phyloP scores from a whole-genome alignment of 176 grass and related monocot species.

The Oryza glumipatula region DNA sequence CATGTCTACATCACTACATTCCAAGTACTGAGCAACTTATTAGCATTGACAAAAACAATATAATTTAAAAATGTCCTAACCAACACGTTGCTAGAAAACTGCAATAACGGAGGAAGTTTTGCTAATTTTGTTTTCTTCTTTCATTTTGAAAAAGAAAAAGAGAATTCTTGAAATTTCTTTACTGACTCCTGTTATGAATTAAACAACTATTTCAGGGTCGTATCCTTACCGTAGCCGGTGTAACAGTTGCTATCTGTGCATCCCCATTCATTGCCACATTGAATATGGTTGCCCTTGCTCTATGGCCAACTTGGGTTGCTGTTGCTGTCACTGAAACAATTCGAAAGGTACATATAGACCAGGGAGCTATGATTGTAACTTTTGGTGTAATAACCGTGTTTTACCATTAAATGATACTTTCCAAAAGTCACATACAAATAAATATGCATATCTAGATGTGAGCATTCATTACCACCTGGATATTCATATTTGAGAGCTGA shows the following conservation, averaged over 20 bases:
- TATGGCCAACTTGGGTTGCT: slow-evolving; percentile 83
- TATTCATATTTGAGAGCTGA: background rate
- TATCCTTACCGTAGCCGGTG: slow-evolving; percentile 87
- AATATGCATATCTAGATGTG: slow-evolving; percentile 8
- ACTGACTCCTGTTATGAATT: slow-evolving; percentile 26
- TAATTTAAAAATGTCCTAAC: background rate
- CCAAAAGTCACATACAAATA: slow-evolving; percentile 14
- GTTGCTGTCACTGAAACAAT: slow-evolving; percentile 87
- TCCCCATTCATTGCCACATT: slow-evolving; percentile 70
- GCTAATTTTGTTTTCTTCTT: background rate
- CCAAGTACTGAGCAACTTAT: background rate
- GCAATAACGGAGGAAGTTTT: background rate
- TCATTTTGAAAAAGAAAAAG: background rate
- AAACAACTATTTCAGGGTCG: slow-evolving; percentile 64
- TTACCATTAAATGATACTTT: background rate
- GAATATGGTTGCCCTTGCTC: slow-evolving; percentile 86
- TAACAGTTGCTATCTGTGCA: slow-evolving; percentile 84
- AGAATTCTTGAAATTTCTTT: background rate
- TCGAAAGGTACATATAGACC: slow-evolving; percentile 62
- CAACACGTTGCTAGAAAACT: background rate
- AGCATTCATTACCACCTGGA: background rate
- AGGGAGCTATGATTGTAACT: background rate
- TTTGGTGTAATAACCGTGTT: background rate
- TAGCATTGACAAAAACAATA: slow-evolving; percentile 24
- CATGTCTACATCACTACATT: background rate